Base-by-base conservation (phyloP, 352 stramenopile species). In the Globisporangium nodosum region DNA sequence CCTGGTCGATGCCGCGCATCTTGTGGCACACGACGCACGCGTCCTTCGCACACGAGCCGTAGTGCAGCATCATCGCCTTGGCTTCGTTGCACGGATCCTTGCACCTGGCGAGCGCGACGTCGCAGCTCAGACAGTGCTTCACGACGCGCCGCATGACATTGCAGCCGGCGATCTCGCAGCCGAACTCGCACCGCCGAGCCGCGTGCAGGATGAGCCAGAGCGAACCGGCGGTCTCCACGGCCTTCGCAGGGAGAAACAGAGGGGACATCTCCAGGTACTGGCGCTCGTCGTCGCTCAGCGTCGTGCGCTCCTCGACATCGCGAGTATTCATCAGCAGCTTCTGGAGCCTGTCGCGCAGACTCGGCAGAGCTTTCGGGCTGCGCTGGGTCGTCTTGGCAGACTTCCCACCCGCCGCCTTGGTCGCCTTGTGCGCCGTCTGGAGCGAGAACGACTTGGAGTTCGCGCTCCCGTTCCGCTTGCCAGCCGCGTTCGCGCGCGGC, bases 61-160 rank as follows among this genome's bases (percentile, higher is more conserved):
- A 78, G 55, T 91, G 81, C 1, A 91, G 64, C 33, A 89, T 62
- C 77, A 91, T 91, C 1, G 77, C 74, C 69, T 89, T 91, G 13
- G 79, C 81, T 50, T 89, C 81, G 56, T 91, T 89, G 54, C 81
- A 91, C 1, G 76, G 70, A 42, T 84, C 73, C 33, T 76, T 78
- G 64, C 81, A 91, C 43, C 74, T 78, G 11, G 77, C 79, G n/a
- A 91, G 58, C 4, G 74, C 54, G 5, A 74, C 53, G 33, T 91
- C 77, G 48, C 81, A 91, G 18, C 69, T 65, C 37, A 85, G 52
- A 27, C 81, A 91, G 49, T 89, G 81, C 21, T 74, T 76, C 13
- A 89, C 45, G 20, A 91, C 77, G 7, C 81, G 81, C 16, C 75
- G 73, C 81, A 91, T 91, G 16, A 89, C 76, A 30, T 75, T 70